Evolutionary conservation across 2,329 filamentous ascomycete genomes (phyloP).

Genomic region (Monascus ruber): DNA sequence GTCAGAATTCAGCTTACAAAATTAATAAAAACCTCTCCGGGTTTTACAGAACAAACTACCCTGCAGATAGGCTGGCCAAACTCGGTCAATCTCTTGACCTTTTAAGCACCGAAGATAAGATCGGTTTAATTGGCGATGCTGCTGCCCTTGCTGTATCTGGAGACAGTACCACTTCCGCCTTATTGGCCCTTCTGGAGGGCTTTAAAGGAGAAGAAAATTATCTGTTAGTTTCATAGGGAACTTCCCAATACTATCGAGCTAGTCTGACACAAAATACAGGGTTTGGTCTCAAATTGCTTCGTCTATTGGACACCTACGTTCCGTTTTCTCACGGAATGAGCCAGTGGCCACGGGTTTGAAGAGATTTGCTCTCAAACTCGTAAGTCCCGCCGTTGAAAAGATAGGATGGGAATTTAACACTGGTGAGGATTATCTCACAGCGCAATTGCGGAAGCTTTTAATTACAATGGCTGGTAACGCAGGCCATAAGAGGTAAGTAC

Average conservation of each 20-base stretch:
- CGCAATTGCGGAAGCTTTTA: conserved; percentile 72
- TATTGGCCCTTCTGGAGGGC: conserved; percentile 75
- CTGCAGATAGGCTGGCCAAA: conserved; percentile 67
- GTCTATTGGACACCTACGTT: conserved; percentile 64
- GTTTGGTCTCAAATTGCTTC: conserved; percentile 81
- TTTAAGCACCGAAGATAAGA: conserved; percentile 78
- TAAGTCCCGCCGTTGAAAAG: conserved; percentile 61
- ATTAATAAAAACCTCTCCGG: conserved; percentile 82
- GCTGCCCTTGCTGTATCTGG: conserved; percentile 82
- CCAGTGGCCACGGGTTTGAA: conserved; percentile 61
- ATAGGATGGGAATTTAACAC: conserved; percentile 77
- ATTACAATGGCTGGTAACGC: conserved; percentile 63
- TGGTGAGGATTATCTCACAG: conserved; percentile 68
- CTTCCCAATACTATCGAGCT: neutral
- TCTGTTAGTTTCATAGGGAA: conserved; percentile 38
- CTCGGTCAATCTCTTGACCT: conserved; percentile 66
- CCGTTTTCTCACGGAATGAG: conserved; percentile 71
- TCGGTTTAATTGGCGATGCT: conserved; percentile 81
- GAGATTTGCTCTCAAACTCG: conserved; percentile 66
- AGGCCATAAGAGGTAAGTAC: conserved; percentile 59
- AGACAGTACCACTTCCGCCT: conserved; percentile 65
- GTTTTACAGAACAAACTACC: conserved; percentile 89
- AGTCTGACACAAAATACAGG: conserved; percentile 14
- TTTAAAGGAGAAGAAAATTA: conserved; percentile 73
- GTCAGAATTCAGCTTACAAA: conserved; percentile 80